Base-by-base conservation (phyloP, 108 stramenopile genomes). In the Conticribra weissflogii region DNA sequence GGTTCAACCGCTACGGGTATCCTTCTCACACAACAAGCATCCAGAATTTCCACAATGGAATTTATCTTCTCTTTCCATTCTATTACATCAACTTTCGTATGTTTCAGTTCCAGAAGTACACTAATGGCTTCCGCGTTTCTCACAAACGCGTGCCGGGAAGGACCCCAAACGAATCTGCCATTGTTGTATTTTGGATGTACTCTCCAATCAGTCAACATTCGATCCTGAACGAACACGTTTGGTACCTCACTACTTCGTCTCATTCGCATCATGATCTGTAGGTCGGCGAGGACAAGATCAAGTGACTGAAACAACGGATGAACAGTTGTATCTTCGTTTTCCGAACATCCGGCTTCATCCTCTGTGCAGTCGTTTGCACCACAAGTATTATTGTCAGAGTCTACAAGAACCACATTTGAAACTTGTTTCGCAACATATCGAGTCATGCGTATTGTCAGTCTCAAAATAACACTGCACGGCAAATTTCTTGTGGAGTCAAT, bases 391-490 rank as follows among this genome's bases (percentile, higher is more conserved):
- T 45, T 12, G 17, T n/a, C n/a, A n/a, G n/a, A n/a, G n/a, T n/a
- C n/a, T n/a, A n/a, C n/a, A n/a, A n/a, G n/a, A n/a, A n/a, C n/a
- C n/a, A n/a, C n/a, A n/a, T n/a, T n/a, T 19, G 8, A 19, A 16
- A 68, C 16, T 57, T 63, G 49, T 49, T 59, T 52, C 19, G 68
- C 55, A 55, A 41, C 51, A 66, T 48, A 61, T 16, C 69, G 21
- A 25, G 77, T 57, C n/a, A 78, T 55, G 1, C 77, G 77, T 46
- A 78, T 33, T 18, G 59, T 45, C 44, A 78, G 14, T 50, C 77
- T 65, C 22, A 78, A 33, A n/a, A 78, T 24, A 5, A 78, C 53
- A 53, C 71, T 78, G 69, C 77, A 78, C 29, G 68, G 77, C 53
- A 66, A 21, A 30, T 18, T 51, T 14, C 12, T 58, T 34, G 50